Base-by-base conservation (phyloP, 805 yeast species). In the Citeromyces nyonsensis region DNA sequence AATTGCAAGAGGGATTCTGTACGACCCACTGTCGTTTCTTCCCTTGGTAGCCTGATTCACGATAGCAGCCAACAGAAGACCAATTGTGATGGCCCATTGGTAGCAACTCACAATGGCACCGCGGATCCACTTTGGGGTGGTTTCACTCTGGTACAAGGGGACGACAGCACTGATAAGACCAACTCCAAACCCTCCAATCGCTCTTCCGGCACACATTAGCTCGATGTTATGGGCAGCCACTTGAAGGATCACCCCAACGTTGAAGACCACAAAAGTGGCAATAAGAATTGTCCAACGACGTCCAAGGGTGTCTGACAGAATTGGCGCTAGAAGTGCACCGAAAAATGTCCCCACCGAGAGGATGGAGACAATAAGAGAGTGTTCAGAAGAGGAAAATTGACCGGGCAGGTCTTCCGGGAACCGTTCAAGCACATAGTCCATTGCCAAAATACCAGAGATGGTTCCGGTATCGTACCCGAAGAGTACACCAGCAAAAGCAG, bases 101-200 rank as follows among this genome's bases (percentile, higher is more conserved):
- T 78, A 82, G 35, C 79, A 66, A 35, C 80, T 70, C 30, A 80
- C 84, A 38, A 78, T 61, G 12, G 84, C 70, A 43, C 93, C 93
- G 57, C 93, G 64, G 32, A 80, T 69, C 64, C 79, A 73, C 44
- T 67, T 73, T 18, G 91, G 91, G 11, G 84, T 69, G 26, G 81
- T 74, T 51, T 80, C 83, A 24, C 86, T 78, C 59, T 77, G 76
- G 49, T 79, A 80, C 49, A 82, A 56, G 32, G 93, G 86, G 24
- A 78, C 80, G 36, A 77, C 62, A 29, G 85, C 83, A 26, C 86
- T 72, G 26, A 80, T 63, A 38, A 73, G 70, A 42, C 94, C 94
- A 38, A 82, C 83, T 36, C 82, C 81, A 8, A 78, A 42, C 36
- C 94, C 94, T 20, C 82, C 73, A 40, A 81, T 56, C 20, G 69